phyloP scores from a whole-genome alignment of 140 eudicot genomes.

The Erigeron philadelphicus region DNA sequence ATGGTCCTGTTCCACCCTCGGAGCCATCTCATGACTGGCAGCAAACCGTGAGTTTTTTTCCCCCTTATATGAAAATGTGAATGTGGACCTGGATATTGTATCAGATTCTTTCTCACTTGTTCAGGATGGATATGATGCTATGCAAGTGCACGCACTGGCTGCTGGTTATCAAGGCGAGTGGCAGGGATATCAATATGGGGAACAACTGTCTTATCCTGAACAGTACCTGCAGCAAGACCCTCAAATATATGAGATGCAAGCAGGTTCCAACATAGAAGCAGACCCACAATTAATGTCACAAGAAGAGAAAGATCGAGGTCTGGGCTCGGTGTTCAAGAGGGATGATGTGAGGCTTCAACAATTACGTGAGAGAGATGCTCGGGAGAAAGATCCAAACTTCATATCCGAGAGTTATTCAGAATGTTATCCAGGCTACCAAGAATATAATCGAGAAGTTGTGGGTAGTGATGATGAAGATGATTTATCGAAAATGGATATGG shows the following conservation, averaged over 20 bases:
- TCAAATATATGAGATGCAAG: constrained; percentile 57
- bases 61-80: neutral
- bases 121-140: constrained; percentile 76
- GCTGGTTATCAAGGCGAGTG: constrained; percentile 76
- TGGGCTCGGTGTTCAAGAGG: constrained; percentile 93
- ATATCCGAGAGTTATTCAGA: constrained; percentile 95
- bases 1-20: constrained; percentile 83
- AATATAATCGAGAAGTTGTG: constrained; percentile 88
- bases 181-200: constrained; percentile 87
- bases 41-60: constrained; percentile 48
- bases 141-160: constrained; percentile 51
- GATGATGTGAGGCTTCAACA: constrained; percentile 91
- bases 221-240: constrained; percentile 68
- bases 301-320: constrained; percentile 96
- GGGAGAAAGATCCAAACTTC: constrained; percentile 96
- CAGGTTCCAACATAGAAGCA: constrained; percentile 34
- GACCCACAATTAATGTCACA: constrained; percentile 84
- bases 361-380: constrained; percentile 84
- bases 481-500: constrained; percentile 97
- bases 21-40: constrained; percentile 77
- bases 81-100: constrained; percentile 4
- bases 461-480: constrained; percentile 96
- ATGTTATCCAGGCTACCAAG: constrained; percentile 97
- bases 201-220: constrained; percentile 71
- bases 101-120: neutral